phyloP scores from a whole-genome alignment of 305 asterid genomes.

The Fraxinus xanthoxyloides region DNA sequence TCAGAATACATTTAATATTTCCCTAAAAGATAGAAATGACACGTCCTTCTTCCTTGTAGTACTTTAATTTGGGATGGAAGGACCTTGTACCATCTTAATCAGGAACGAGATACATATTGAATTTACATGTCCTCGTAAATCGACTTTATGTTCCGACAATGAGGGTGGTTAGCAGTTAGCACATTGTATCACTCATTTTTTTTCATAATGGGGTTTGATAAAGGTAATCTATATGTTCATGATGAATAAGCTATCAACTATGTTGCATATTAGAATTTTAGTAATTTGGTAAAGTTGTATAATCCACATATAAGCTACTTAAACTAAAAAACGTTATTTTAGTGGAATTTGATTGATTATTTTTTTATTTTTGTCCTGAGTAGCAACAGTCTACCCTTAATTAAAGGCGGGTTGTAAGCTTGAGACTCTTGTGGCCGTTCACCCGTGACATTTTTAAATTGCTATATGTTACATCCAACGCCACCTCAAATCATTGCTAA shows the following conservation, averaged over 20 bases:
- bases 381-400: slow-evolving; percentile 19
- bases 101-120: too few relatives aligned
- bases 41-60: too few relatives aligned
- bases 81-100: too few relatives aligned
- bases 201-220: not conserved
- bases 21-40: too few relatives aligned
- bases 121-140: not conserved
- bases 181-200: not conserved
- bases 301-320: not conserved
- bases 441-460: slow-evolving; percentile 22
- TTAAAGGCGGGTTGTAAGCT: slow-evolving; percentile 35
- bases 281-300: not conserved
- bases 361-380: not conserved
- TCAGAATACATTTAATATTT: too few relatives aligned
- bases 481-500: slow-evolving; percentile 17
- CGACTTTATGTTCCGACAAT: not conserved
- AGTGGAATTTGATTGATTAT: not conserved
- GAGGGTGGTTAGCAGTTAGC: not conserved
- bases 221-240: not conserved
- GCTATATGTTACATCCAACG: slow-evolving; percentile 17
- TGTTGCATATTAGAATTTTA: not conserved
- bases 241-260: not conserved
- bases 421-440: slow-evolving; percentile 27
- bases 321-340: not conserved
- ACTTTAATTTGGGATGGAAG: too few relatives aligned